Evolutionary conservation across 495 filamentous ascomycete genomes (phyloP), one percentile per base, ranked within the genome.

Genomic region (Aspergillus indologenus): DNA sequence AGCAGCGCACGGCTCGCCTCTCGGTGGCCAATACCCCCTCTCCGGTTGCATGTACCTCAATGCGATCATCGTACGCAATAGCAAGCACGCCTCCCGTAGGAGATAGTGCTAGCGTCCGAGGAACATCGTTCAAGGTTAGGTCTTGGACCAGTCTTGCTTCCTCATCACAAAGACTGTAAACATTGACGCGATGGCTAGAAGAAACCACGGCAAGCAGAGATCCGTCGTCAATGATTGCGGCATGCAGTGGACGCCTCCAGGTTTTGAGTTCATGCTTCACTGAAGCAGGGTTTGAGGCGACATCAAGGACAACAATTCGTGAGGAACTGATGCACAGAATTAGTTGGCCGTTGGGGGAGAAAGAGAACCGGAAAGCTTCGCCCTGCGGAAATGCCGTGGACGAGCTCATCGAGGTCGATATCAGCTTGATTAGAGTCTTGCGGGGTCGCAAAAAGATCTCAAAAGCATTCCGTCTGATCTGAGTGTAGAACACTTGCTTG

Each of bases 251-350:
- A 54, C 90, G 84, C 45, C 89, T 81, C 63, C 85, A 75, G 53
- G 92, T 89, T 73, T 92, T 89, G 54, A 96, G 78, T 68, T 94
- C 90, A 63, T 90, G 79, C 64, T 81, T 85, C 6, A 95, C 87
- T 8, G 70, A 71, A 3, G 89, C 70, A 12, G 81, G 76, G 18
- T 79, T 71, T 3, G 74, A 75, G 12, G 81, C 75, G 2, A 89
- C 78, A 67, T 91, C 84, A 40, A 94, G 65, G n/a, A 93, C 84
- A 59, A 91, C 84, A 64, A 95, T 91, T 54, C 90, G 79, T 19
- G 91, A 93, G n/a, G 90, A 93, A 67, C 88, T 92, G 61, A 91
- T 87, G 45, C 89, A 91, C 9, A 95, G 78, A 14, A 92, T 71
- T 68, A 86, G 83, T 55, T 86, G 84, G 12, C 89, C 90, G 61